phyloP scores from a whole-genome alignment of 192 early-diverging fungal genomes.

The Diversispora epigaea region DNA sequence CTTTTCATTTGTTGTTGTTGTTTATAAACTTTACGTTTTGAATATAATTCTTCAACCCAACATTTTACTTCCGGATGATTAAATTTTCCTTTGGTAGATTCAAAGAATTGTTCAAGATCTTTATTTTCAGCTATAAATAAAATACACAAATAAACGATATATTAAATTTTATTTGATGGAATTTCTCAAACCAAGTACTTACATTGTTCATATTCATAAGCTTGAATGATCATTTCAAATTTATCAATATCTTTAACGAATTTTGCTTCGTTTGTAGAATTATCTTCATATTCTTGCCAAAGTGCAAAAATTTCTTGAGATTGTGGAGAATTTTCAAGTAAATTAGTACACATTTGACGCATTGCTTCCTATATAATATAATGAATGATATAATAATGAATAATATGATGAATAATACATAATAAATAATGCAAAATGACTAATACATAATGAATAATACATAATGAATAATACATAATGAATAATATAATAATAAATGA shows the following conservation, averaged over 20 bases:
- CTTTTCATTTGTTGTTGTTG: neutral
- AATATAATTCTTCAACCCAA: constrained; percentile 83
- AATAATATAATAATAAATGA: neutral
- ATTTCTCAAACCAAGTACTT: constrained; percentile 26
- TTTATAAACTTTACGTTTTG: constrained; percentile 37
- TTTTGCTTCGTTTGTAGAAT: constrained; percentile 68
- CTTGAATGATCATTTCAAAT: constrained; percentile 95
- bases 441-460: neutral
- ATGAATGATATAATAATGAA: too few relatives aligned
- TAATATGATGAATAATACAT: neutral
- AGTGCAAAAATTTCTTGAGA: constrained; percentile 73
- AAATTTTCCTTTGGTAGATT: constrained; percentile 78
- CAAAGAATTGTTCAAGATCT: constrained; percentile 75
- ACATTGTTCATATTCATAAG: constrained; percentile 86
- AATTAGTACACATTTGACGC: constrained; percentile 52
- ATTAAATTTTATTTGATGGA: neutral
- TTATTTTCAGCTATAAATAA: constrained; percentile 52
- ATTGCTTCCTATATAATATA: constrained; percentile 54
- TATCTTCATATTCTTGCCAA: constrained; percentile 88
- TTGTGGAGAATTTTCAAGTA: constrained; percentile 54
- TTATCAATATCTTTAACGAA: constrained; percentile 93
- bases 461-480: neutral
- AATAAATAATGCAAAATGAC: too few relatives aligned
- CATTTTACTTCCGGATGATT: constrained; percentile 74
- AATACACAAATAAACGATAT: neutral